Evolutionary conservation across 2,329 filamentous ascomycete species (phyloP).

Genomic region (Nothopassalora personata): DNA sequence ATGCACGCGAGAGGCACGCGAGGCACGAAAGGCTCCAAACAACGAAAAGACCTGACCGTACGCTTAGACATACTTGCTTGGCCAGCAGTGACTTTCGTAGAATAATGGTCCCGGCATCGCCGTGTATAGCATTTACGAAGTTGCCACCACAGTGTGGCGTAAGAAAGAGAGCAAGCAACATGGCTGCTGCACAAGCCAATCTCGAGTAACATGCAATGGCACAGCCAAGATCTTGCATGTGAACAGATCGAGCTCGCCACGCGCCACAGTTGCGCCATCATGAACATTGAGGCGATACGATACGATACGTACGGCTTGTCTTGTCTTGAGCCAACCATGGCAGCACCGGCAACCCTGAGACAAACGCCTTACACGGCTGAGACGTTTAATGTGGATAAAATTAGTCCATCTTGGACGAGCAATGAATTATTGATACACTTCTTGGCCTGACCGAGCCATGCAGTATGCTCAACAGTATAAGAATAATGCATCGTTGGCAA

Average conservation of each 20-base stretch:
- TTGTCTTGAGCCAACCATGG: not conserved
- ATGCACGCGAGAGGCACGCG: too few relatives aligned
- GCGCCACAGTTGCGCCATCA: not conserved
- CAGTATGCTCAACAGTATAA: not conserved
- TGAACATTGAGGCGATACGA: too few relatives aligned
- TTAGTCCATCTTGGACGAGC: not conserved
- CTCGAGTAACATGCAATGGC: not conserved
- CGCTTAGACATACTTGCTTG: not conserved
- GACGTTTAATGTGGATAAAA: not conserved
- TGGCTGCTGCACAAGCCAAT: not conserved
- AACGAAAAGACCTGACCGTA: not conserved
- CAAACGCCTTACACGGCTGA: not conserved
- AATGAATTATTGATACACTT: not conserved
- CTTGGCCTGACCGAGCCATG: not conserved
- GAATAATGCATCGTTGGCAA: not conserved
- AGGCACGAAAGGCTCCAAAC: not conserved
- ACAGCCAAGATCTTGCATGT: not conserved
- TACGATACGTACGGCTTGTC: not conserved
- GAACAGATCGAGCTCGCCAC: not conserved
- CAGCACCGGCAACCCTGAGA: not conserved
- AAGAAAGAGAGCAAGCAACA: not conserved
- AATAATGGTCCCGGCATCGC: not conserved
- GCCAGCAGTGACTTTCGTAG: not conserved
- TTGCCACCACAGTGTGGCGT: too few relatives aligned
- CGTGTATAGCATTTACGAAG: not conserved